Evolutionary conservation across 164 flowering plant genomes (phyloP), one percentile per base, ranked within the genome.

Genomic region (Hamamelis virginiana): DNA sequence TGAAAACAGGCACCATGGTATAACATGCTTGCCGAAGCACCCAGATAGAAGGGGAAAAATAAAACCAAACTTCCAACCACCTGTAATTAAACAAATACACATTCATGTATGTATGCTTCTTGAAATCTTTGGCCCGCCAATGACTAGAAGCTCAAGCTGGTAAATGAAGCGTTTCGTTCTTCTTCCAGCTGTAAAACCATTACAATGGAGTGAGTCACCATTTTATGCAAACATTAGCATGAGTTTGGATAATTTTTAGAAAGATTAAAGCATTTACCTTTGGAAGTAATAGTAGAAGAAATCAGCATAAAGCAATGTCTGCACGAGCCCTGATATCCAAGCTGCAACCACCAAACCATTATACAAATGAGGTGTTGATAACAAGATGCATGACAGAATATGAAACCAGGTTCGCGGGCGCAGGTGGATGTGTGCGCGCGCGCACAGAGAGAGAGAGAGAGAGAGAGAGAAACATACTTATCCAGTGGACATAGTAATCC

Each of bases 251-350:
- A 2, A 33, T 33, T 33, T 33, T 33, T 33, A 6, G 41, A 60
- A 2, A 6, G 27, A 50, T 22, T 9, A 27, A 57, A 55, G 0
- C 8, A 45, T 22, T 52, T 72, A 92, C 98, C 98, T 92, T 19
- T 84, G 85, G 77, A 94, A 87, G 77, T 94, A 91, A 67, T 91
- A 94, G 64, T 94, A 94, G 81, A 94, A 94, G 88, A 94, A 94
- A 77, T 94, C 98, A 14, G 87, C 98, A 80, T 91, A 94, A 4
- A 94, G 89, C 76, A 87, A 72, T 48, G 98, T 94, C 80, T 94
- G 98, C 50, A 94, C 87, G 59, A 91, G 85, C 63, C 97, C 97
- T 10, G 97, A 62, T 41, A 91, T 80, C 97, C 98, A 94, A 60
- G 96, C 98, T 94, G 94, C 83, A 79, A 61, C 4, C 70, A 11